Evolutionary conservation across 805 yeast genomes (phyloP).

Genomic region (Sugiyamaella chiloensis): DNA sequence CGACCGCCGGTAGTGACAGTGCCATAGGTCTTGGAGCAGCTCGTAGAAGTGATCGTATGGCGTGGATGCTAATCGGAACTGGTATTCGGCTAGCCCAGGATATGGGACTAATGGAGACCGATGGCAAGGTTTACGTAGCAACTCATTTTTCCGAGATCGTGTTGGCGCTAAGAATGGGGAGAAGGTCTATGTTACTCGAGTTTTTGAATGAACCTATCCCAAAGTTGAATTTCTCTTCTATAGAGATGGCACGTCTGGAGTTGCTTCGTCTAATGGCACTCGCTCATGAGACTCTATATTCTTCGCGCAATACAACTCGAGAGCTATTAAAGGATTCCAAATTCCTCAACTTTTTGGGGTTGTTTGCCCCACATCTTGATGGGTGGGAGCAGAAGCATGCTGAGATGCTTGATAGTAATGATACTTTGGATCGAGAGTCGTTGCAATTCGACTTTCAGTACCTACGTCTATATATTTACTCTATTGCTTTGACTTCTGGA

Average conservation of each 20-base stretch:
- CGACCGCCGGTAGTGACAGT: conserved; percentile 14
- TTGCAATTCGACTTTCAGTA: conserved; percentile 80
- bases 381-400: conserved; percentile 71
- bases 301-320: conserved; percentile 38
- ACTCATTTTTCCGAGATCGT: conserved; percentile 81
- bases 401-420: conserved; percentile 30
- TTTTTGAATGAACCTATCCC: conserved; percentile 53
- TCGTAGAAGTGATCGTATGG: conserved; percentile 83
- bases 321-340: conserved; percentile 33
- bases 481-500: conserved; percentile 59
- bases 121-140: conserved; percentile 73
- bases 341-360: conserved; percentile 64
- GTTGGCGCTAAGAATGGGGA: conserved; percentile 75
- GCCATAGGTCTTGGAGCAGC: conserved; percentile 68
- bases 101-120: conserved; percentile 72
- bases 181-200: conserved; percentile 73
- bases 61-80: conserved; percentile 90
- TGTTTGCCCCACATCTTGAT: conserved; percentile 72
- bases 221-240: conserved; percentile 50
- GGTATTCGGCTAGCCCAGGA: conserved; percentile 85
- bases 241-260: conserved; percentile 77
- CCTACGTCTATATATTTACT: conserved; percentile 77
- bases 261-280: conserved; percentile 72
- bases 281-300: conserved; percentile 81
- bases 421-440: conserved; percentile 60